Evolutionary conservation across 208 protist species (phyloP).

Genomic region (Leishmania major): DNA sequence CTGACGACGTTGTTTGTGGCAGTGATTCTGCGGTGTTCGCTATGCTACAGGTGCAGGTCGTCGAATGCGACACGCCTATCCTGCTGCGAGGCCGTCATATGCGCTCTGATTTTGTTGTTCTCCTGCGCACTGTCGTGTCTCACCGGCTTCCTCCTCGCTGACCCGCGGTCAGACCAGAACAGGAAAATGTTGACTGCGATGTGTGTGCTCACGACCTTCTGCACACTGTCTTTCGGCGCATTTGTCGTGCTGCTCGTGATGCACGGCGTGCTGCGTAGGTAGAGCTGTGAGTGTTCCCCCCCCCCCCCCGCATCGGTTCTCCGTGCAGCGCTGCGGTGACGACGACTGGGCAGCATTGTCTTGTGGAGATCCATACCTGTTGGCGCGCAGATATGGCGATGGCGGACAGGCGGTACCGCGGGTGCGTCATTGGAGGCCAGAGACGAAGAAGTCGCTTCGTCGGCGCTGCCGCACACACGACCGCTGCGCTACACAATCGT

Average conservation of each 20-base stretch:
- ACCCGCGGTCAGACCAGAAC: background rate
- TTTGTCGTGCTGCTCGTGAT: background rate
- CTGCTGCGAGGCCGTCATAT: background rate
- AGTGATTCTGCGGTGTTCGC: background rate
- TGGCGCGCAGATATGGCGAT: background rate
- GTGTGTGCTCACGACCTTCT: background rate
- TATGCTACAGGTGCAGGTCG: background rate
- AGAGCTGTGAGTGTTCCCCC: background rate
- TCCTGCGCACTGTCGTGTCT: background rate
- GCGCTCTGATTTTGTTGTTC: background rate
- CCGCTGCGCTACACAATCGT: background rate
- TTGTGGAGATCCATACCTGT: background rate
- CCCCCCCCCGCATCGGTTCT: background rate
- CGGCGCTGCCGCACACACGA: background rate
- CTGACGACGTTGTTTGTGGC: background rate
- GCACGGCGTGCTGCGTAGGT: background rate
- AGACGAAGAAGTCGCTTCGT: background rate
- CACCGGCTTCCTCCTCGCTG: background rate
- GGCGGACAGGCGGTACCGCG: background rate
- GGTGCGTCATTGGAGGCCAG: background rate
- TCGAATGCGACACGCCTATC: background rate
- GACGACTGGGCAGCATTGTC: background rate
- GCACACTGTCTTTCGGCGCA: background rate
- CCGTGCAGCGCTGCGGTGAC: background rate
- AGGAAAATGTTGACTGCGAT: background rate